These are phyloP conservation scores for Citeromyces hawaiiensis DNA, from an alignment of 1,139 yeast genomes.

Conservation along the genomic window DNA sequence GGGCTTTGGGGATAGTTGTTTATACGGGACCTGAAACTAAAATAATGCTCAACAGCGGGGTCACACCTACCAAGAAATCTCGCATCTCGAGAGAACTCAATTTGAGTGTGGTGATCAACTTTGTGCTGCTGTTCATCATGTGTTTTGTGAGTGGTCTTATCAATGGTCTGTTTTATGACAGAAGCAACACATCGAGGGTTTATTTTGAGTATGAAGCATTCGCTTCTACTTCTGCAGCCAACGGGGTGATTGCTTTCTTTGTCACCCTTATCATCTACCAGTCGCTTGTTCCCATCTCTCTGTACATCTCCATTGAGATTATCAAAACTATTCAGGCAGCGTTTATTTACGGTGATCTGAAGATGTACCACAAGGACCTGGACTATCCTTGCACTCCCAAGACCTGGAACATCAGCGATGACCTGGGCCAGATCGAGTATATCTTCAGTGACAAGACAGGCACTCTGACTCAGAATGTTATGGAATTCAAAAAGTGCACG, in stretches of 20 bases:
- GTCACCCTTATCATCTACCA: constrained; percentile 85
- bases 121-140: constrained; percentile 55
- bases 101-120: constrained; percentile 68
- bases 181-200: constrained; percentile 38
- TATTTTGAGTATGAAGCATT: constrained; percentile 62
- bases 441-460: constrained; percentile 92
- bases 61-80: constrained; percentile 81
- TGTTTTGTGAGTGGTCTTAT: constrained; percentile 77
- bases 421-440: constrained; percentile 86
- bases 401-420: constrained; percentile 95
- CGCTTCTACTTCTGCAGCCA: constrained; percentile 55
- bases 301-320: constrained; percentile 89
- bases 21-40: constrained; percentile 89
- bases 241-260: constrained; percentile 78
- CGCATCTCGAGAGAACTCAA: constrained; percentile 78
- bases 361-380: constrained; percentile 72
- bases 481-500: constrained; percentile 84
- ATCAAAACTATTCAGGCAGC: constrained; percentile 91
- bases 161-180: constrained; percentile 63
- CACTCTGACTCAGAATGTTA: constrained; percentile 77
- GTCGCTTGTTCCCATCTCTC: constrained; percentile 86
- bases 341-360: constrained; percentile 78
- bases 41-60: constrained; percentile 87
- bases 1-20: constrained; percentile 83
- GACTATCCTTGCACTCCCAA: constrained; percentile 96